Percentiles rank a stretch among this genome's conserved stretches.
phyloP scores from a whole-genome alignment of 306 rosid genomes.

The Trifolium subterraneum region DNA sequence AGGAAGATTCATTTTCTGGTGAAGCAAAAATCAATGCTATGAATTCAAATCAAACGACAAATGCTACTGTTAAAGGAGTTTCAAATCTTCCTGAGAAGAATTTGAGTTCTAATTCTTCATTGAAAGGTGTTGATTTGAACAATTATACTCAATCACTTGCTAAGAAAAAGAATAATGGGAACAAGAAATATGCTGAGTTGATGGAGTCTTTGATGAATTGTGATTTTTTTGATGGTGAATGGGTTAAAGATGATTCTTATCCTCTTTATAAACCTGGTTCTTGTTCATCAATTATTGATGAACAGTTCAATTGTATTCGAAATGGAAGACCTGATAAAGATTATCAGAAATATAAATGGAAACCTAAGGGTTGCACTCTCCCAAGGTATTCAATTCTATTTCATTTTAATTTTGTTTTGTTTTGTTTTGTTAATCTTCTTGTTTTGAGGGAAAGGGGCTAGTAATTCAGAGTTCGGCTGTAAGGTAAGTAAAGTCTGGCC shows the following conservation, averaged over 20 bases:
- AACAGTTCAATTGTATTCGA: conserved; percentile 77
- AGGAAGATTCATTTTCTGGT: conserved; percentile 29
- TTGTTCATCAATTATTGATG: conserved; percentile 71
- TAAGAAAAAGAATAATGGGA: conserved; percentile 48
- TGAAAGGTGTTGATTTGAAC: conserved; percentile 32
- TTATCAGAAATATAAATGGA: conserved; percentile 80
- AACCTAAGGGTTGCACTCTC: conserved; percentile 77
- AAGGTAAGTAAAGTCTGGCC: no score
- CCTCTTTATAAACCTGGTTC: conserved; percentile 84
- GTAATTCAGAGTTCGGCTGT: no score
- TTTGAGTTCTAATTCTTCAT: conserved; percentile 31
- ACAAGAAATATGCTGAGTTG: conserved; percentile 40
- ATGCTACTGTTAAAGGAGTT: conserved; percentile 2
- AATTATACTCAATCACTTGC: conserved; percentile 56
- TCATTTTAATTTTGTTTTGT: background rate
- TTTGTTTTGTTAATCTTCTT: no score
- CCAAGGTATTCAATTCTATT: conserved; percentile 64
- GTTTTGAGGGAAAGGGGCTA: no score
- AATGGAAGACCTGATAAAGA: conserved; percentile 87
- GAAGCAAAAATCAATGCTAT: conserved; percentile 7
- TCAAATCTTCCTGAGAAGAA: conserved; percentile 36
- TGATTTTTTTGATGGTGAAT: conserved; percentile 78
- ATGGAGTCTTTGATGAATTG: conserved; percentile 72
- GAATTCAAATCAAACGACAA: conserved; percentile 45
- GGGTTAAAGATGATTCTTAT: conserved; percentile 80